Evolutionary conservation across 2,329 filamentous ascomycete species (phyloP), one percentile per base, ranked within the genome.

Genomic region (Didymella keratinophila): DNA sequence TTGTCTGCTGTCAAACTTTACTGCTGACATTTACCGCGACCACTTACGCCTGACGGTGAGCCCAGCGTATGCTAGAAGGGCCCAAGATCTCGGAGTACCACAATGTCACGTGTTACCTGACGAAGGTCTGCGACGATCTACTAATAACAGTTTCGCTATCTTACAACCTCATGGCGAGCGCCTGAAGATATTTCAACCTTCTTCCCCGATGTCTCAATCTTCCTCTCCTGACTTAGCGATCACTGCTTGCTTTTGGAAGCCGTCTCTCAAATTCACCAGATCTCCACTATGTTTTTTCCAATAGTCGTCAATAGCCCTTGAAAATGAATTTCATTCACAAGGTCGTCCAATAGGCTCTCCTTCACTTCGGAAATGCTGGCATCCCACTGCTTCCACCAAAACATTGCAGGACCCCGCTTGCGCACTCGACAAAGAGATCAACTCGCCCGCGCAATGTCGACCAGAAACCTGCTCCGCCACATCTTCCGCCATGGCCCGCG

Each of bases 401-500:
- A n/a, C 21, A 27, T 23, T 4, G 12, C 18, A 18, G 12, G 11
- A 42, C 41, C 21, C 21, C 21, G 12, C 41, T 27, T 10, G 23
- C 41, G 4, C 39, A 23, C 9, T 21, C 8, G 2, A 41, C n/a
- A 23, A 20, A 41, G 11, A 14, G 4, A 27, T n/a, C 21, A 7
- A 43, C 11, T 2, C 5, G 10, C 16, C 12, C 12, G 1, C 20
- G 20, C 25, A 16, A 57, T 57, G 54, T 48, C 36, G 9, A 50
- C 54, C 20, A 36, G 43, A 10, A 47, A 48, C 20, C 48, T 68
- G 1, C 43, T 69, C 2, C 65, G 61, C 21, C 61, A 64, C 39
- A 56, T 67, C 27, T 68, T 69, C 43, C 64, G 61, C 23, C 55
- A 64, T 18, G 46, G 53, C 9, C 12, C 52, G 5, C 43, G 61